Evolutionary conservation across 192 early-diverging fungal species (phyloP), one percentile per base, ranked within the genome.

Genomic region (Coemansia sp.): DNA sequence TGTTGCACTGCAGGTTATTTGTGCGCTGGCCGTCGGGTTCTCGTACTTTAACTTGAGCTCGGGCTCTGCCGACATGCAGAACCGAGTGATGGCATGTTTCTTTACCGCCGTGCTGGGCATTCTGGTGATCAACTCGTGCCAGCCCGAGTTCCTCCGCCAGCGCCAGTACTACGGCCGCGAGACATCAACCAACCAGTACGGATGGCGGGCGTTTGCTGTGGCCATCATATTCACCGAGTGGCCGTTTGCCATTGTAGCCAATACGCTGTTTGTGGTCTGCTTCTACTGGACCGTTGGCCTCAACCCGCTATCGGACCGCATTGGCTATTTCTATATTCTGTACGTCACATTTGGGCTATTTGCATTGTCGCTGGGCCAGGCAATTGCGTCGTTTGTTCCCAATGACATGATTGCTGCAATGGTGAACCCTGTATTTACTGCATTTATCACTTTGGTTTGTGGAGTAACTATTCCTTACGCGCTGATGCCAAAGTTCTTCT

Each of bases 281-380:
- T 80, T 82, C 57, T 88, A 86, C 72, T 86, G 83, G 83, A 81
- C 77, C 47, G 82, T 76, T 18, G 82, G 82, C 2, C 68, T 86
- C 53, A 70, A 79, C 41, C 54, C 58, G 15, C 55, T 57, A 20
- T 45, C 71, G 53, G 79, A 80, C 26, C 73, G 80, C 40, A 59
- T 80, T 37, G 82, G 82, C 44, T 85, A 80, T 62, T 88, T 88
- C 67, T 88, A 76, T 53, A 33, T 86, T 21, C 28, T 63, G 9
- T 83, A 82, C 50, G 54, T 78, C 14, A 48, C 80, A 14, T 81
- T 85, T 38, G 62, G 55, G 35, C 39, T 84, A 31, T 79, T 85
- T 50, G 67, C 69, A 28, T 40, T 72, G 21, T 78, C 84, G 6
- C 57, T 86, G 20, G 86, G 86, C 48, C 81, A 81, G 61, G 63